Conservation (phyloP, 495 filamentous ascomycete species). For the Penicillium flavigenum region DNA sequence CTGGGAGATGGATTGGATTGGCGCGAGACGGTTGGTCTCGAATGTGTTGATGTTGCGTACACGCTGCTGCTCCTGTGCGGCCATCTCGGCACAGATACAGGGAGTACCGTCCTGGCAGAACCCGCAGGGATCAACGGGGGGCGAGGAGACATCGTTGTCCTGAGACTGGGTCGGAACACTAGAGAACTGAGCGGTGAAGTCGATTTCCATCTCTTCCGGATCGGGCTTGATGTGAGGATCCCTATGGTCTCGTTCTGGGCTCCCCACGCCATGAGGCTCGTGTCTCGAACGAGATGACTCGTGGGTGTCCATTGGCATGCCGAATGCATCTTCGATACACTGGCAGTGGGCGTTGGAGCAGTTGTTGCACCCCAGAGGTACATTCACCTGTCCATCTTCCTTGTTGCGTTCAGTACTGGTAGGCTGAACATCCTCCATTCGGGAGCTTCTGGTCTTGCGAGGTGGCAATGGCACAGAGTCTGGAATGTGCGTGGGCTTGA, state of each 20-base stretch:
- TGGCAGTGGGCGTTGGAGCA: conserved; percentile 63
- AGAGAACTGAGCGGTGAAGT: conserved; percentile 68
- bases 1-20: conserved; percentile 51
- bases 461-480: conserved; percentile 39
- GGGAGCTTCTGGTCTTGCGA: conserved; percentile 26
- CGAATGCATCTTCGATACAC: conserved; percentile 68
- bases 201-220: conserved; percentile 67
- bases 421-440: conserved; percentile 24
- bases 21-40: conserved; percentile 50
- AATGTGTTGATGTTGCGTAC: conserved; percentile 31
- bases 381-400: conserved; percentile 29
- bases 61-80: conserved; percentile 47
- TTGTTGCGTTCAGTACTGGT: conserved; percentile 18
- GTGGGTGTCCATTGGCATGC: conserved; percentile 36
- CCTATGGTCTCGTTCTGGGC: conserved; percentile 31
- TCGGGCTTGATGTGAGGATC: conserved; percentile 50
- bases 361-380: conserved; percentile 59
- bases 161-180: conserved; percentile 38
- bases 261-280: conserved; percentile 31
- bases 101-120: conserved; percentile 84
- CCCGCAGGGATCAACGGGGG: conserved; percentile 68
- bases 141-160: conserved; percentile 36
- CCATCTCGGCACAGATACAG: conserved; percentile 79
- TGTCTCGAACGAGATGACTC: conserved; percentile 35
- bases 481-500: conserved; percentile 23